Evolutionary conservation across 2,329 filamentous ascomycete genomes (phyloP), one percentile per base, ranked within the genome.

Genomic region (Coccinonectria pachysandricola): DNA sequence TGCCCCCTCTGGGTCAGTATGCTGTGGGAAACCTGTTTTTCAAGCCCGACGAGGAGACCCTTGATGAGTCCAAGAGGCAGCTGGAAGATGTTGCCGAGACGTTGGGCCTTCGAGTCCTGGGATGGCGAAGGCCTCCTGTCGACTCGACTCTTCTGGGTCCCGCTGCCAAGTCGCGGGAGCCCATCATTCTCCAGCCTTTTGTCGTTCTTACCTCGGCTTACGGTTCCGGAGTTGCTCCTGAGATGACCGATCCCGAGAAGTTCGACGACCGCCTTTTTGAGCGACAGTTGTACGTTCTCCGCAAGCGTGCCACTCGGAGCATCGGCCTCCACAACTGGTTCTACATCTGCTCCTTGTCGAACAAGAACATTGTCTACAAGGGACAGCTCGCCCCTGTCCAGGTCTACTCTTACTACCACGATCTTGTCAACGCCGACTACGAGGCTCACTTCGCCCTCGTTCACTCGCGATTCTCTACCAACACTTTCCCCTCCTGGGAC

Each of bases 361-460:
- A 94, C 75, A 87, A 87, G 63, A 96, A 96, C 65, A 96, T 96
- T 60, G 84, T 96, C 34, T 96, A 96, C 72, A 96, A 96, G 71
- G 88, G 88, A 39, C 91, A 96, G 57, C 68, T 96, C 41, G 81
- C 88, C 22, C 88, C 88, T 13, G 75, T 88, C 15, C 88, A 96
- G 65, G 88, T 96, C 27, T 96, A 96, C 62, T 81, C 92, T 54
- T 96, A 96, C 65, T 96, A 93, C 62, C 84, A 95, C 58, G 88
- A 96, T 63, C 63, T 96, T 53, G 82, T 95, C 43, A 93, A 91
- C 45, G 88, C 93, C 41, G 88, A 96, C 56, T 96, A 93, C 57
- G 85, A 96, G 65, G 87, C 80, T 37, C 87, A 96, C 61, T 96
- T 96, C 57, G 91, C 88, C 33, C 70, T 96, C 33, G 88, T 96